Evolutionary conservation across 208 protist genomes (phyloP).

Genomic region (Acanthamoeba royreba): DNA sequence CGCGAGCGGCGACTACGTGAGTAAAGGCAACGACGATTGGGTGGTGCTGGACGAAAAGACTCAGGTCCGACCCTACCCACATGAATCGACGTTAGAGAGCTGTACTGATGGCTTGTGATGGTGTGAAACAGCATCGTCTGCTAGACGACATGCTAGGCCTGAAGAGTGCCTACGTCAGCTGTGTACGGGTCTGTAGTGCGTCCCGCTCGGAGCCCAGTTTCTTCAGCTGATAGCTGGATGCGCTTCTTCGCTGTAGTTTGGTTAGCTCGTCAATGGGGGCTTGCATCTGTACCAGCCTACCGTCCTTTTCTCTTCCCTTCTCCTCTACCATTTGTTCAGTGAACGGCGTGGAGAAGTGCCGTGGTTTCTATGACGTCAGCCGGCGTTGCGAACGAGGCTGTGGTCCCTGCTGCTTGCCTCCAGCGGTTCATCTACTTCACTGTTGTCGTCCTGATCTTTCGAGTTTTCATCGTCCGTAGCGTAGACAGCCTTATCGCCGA

Average conservation of each 20-base stretch:
- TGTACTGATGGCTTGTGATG: background rate
- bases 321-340: too few relatives aligned
- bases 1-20: background rate
- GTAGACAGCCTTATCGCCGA: background rate
- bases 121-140: background rate
- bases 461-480: background rate
- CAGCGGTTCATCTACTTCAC: too few relatives aligned
- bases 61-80: background rate
- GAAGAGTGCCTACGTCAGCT: background rate
- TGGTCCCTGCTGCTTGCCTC: too few relatives aligned
- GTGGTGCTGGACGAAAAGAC: background rate
- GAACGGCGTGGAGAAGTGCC: too few relatives aligned
- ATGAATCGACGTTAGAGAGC: background rate
- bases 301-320: background rate
- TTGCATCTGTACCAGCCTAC: background rate
- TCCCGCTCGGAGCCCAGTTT: background rate
- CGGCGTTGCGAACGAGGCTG: too few relatives aligned
- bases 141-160: background rate
- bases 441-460: background rate
- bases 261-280: background rate
- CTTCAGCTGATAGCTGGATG: too few relatives aligned
- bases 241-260: too few relatives aligned
- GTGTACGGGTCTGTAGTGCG: background rate
- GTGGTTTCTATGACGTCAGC: too few relatives aligned
- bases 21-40: background rate